phyloP scores from a whole-genome alignment of 2,329 filamentous ascomycete species.

The Alternaria longipes region DNA sequence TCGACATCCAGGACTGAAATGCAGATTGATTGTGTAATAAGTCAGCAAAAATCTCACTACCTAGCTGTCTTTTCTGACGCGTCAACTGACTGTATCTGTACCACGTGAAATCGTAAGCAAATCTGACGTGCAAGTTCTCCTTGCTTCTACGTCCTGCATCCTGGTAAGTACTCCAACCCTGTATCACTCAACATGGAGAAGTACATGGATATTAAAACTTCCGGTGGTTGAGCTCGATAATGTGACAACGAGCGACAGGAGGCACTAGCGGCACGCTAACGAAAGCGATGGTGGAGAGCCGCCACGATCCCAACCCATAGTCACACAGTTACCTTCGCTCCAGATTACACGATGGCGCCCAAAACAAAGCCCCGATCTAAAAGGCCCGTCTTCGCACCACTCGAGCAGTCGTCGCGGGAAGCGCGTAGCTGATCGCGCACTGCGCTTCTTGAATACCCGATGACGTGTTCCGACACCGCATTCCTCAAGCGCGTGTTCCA shows the following conservation, averaged over 20 bases:
- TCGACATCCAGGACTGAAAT: not conserved
- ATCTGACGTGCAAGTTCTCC: not conserved
- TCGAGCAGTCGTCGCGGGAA: not conserved
- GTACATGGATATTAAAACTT: not conserved
- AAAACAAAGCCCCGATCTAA: slow-evolving; percentile 8
- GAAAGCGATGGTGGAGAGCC: slow-evolving; percentile 2
- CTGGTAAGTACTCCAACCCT: not conserved
- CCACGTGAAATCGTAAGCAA: not conserved
- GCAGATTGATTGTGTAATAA: not conserved
- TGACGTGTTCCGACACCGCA: slow-evolving; percentile 18
- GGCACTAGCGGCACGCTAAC: slow-evolving; percentile 10
- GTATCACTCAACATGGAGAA: not conserved
- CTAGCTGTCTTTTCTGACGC: not conserved
- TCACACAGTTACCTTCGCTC: slow-evolving; percentile 13
- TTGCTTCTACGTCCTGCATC: not conserved
- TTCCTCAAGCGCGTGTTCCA: not conserved
- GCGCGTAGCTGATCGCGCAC: slow-evolving; percentile 5
- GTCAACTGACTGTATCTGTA: not conserved
- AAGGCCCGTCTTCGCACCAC: not conserved
- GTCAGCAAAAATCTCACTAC: not conserved
- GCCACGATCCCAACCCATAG: slow-evolving; percentile 11
- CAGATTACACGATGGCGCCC: slow-evolving; percentile 9
- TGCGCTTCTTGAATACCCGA: slow-evolving; percentile 7
- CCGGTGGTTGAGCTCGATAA: not conserved
- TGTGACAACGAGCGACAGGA: not conserved